Evolutionary conservation across 2,329 filamentous ascomycete species (phyloP).

Genomic region (Sordariomycetes sp.): DNA sequence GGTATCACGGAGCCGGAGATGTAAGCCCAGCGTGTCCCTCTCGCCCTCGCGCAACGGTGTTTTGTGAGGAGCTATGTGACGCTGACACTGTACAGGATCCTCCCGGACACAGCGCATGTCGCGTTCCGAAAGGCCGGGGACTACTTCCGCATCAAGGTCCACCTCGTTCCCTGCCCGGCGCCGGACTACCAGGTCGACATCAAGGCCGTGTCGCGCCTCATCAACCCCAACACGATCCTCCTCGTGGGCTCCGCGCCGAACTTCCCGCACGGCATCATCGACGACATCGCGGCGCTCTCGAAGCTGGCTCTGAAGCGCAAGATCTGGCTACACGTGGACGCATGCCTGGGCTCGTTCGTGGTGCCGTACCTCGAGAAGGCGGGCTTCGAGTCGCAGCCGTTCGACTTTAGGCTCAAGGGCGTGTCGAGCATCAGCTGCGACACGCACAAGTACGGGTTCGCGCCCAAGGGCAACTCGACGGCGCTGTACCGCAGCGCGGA

Average conservation of each 20-base stretch:
- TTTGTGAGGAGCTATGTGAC: neutral
- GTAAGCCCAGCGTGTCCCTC: constrained; percentile 32
- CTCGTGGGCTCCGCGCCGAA: constrained; percentile 93
- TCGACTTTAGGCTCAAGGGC: constrained; percentile 88
- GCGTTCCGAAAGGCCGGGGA: constrained; percentile 90
- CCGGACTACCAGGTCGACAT: constrained; percentile 77
- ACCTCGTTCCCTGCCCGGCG: constrained; percentile 76
- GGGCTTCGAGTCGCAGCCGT: constrained; percentile 79
- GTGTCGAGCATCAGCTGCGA: constrained; percentile 94
- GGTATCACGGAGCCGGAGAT: constrained; percentile 91
- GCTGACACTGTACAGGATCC: constrained; percentile 46
- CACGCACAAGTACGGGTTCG: constrained; percentile 98
- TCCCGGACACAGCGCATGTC: constrained; percentile 88
- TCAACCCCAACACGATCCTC: constrained; percentile 89
- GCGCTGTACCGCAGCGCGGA: constrained; percentile 74
- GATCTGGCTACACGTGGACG: constrained; percentile 89
- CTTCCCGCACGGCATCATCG: constrained; percentile 96
- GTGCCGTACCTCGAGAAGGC: constrained; percentile 84
- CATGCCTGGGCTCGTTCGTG: constrained; percentile 91
- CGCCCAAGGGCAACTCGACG: constrained; percentile 92
- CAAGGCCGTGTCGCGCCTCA: constrained; percentile 62
- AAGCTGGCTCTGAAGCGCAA: constrained; percentile 67
- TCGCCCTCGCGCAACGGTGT: neutral
- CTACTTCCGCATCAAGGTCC: constrained; percentile 95
- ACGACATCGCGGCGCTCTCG: constrained; percentile 80